Evolutionary conservation across 495 filamentous ascomycete genomes (phyloP).

Genomic region (Achaetomiella virescens): DNA sequence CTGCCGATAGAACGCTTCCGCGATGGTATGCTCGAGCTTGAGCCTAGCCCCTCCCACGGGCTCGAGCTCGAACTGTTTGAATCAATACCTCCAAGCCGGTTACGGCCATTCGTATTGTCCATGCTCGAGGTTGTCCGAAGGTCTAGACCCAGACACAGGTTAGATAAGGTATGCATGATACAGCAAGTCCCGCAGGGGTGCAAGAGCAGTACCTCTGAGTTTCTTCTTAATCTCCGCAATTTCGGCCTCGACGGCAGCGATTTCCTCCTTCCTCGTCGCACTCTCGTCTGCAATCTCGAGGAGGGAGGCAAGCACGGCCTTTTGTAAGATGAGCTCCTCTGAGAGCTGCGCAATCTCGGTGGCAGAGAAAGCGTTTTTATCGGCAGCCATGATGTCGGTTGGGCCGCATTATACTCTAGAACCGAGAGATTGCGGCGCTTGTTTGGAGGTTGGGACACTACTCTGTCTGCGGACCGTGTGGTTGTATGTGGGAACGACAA

Average conservation of each 20-base stretch:
- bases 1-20: constrained; percentile 35
- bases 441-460: too few species aligned
- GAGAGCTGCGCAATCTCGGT: constrained; percentile 7
- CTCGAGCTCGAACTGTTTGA: constrained; percentile 8
- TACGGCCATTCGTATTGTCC: not conserved
- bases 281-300: not conserved
- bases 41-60: not conserved
- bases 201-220: constrained; percentile 2
- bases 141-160: not conserved
- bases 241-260: not conserved
- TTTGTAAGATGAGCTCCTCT: constrained; percentile 6
- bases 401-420: too few species aligned
- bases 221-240: constrained; percentile 1
- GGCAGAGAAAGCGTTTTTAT: not conserved
- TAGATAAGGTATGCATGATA: not conserved
- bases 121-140: not conserved
- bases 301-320: constrained; percentile 8
- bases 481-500: too few species aligned
- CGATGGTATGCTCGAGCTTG: constrained; percentile 1
- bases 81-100: not conserved
- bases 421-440: too few species aligned
- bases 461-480: too few species aligned
- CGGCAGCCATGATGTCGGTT: not conserved
- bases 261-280: not conserved
- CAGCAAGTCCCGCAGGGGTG: not conserved